Percentiles rank a stretch among this genome's conserved stretches.
phyloP scores from a whole-genome alignment of 257 asterid species.

The Linaria vulgaris region DNA sequence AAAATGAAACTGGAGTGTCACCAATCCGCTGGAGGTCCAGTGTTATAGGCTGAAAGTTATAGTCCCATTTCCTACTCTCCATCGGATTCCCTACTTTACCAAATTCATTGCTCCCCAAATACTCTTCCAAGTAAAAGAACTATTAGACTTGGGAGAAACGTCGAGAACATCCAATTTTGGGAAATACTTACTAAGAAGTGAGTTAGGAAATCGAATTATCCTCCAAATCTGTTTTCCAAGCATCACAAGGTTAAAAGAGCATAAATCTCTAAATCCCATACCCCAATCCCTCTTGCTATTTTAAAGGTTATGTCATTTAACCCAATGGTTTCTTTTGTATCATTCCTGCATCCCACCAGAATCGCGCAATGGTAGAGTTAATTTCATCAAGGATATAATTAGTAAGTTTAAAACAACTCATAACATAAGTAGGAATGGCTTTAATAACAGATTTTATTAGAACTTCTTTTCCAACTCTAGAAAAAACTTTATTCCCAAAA shows the following conservation, averaged over 20 bases:
- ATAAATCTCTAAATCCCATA: neutral
- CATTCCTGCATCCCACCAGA: neutral
- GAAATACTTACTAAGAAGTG: neutral
- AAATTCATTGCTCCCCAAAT: no score
- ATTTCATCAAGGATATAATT: no score
- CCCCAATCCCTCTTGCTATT: neutral
- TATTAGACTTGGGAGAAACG: neutral
- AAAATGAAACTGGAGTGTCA: neutral
- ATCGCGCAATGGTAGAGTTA: no score
- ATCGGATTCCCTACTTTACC: no score
- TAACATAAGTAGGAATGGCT: neutral
- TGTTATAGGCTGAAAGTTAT: neutral
- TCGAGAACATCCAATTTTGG: neutral
- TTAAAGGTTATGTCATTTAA: neutral
- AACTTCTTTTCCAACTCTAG: neutral
- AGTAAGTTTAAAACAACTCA: neutral
- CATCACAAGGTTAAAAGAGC: neutral
- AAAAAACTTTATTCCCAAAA: neutral
- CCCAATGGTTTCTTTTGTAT: neutral
- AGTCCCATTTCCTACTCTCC: neutral
- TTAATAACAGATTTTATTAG: neutral
- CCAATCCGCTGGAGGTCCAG: neutral
- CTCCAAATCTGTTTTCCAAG: neutral
- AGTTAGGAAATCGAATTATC: neutral
- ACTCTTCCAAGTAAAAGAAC: no score